Percentiles rank a stretch among this genome's conserved stretches.
Evolutionary conservation across 306 rosid species (phyloP).

Genomic region (Cotoneaster glaucophyllus): DNA sequence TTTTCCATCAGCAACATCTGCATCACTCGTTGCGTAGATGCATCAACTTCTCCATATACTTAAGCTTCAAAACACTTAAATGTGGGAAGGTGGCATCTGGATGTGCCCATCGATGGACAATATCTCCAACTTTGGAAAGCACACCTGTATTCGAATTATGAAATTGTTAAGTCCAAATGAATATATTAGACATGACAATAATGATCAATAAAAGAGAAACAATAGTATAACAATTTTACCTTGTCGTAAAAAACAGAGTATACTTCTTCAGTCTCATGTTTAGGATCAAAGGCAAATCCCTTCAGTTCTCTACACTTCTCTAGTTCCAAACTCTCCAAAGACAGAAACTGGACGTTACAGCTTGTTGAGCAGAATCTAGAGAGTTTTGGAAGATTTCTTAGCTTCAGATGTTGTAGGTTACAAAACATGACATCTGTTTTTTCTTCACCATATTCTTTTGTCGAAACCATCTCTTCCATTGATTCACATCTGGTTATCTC

Average conservation of each 20-base stretch:
- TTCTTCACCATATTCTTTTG: background rate
- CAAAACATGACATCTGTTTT: background rate
- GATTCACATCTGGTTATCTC: slow-evolving; percentile 10
- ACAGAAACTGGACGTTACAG: background rate
- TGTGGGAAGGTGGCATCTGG: too few species aligned
- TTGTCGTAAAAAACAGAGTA: background rate
- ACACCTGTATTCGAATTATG: background rate
- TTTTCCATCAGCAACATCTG: too few species aligned
- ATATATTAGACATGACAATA: background rate
- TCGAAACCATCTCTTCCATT: slow-evolving; percentile 21
- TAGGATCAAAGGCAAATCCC: background rate
- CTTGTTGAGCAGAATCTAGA: background rate
- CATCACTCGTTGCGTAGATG: background rate
- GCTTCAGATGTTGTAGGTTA: background rate
- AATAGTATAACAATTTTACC: background rate
- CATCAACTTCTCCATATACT: background rate
- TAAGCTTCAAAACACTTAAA: background rate
- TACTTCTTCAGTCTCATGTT: background rate
- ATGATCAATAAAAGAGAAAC: too few species aligned
- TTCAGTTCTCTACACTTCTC: background rate
- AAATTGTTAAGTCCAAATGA: background rate
- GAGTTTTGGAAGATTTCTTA: background rate
- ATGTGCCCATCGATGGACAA: rapidly evolving
- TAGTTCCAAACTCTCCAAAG: background rate
- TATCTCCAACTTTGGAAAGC: background rate